Evolutionary conservation across 2,329 filamentous ascomycete genomes (phyloP).

Genomic region (Mollisiaceae sp.): DNA sequence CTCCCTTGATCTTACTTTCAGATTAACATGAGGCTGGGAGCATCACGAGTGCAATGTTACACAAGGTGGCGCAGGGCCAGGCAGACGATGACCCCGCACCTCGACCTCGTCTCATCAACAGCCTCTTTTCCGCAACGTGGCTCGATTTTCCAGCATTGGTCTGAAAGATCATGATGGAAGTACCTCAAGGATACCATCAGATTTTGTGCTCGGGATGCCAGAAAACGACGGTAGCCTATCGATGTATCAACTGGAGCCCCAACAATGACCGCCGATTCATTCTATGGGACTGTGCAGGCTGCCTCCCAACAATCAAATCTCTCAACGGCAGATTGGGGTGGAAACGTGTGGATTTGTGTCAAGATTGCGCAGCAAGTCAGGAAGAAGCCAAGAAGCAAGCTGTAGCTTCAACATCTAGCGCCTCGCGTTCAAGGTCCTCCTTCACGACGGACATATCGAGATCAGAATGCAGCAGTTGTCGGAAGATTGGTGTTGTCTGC

Average conservation of each 20-base stretch:
- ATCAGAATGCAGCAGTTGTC: neutral
- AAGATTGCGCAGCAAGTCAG: neutral
- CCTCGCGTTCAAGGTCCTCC: neutral
- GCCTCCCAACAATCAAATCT: neutral
- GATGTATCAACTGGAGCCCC: slow-evolving; percentile 1
- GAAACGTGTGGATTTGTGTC: neutral
- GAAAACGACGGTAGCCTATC: neutral
- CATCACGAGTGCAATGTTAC: slow-evolving; percentile 2
- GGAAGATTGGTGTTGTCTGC: neutral
- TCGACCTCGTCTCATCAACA: neutral
- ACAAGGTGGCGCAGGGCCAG: neutral
- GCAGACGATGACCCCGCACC: neutral
- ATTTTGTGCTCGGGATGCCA: neutral
- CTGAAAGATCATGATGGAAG: neutral
- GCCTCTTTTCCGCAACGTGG: neutral
- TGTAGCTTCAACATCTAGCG: neutral
- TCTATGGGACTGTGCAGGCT: neutral
- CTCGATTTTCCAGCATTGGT: neutral
- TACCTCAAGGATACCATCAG: neutral
- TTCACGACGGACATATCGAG: neutral
- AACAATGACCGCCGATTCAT: neutral
- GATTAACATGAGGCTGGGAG: neutral
- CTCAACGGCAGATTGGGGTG: neutral
- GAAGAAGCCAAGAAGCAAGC: neutral
- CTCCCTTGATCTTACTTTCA: neutral